Conservation (phyloP, 1,139 yeast genomes). For the Tardiomyces blankii region DNA sequence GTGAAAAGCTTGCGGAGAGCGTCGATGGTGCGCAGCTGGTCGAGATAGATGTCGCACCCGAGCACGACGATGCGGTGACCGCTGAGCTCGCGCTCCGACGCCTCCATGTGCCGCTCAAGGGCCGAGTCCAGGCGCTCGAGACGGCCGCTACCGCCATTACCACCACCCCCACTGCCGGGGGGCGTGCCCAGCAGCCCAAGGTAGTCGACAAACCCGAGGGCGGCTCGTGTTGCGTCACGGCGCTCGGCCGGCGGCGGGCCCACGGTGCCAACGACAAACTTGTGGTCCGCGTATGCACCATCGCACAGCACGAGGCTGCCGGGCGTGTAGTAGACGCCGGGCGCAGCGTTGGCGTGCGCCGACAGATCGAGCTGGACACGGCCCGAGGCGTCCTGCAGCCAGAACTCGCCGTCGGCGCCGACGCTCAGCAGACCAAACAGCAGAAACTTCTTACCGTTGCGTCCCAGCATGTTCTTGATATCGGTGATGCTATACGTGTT, state of each 20-base stretch:
- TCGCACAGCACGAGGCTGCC: constrained; percentile 79
- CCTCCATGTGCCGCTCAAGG: constrained; percentile 42
- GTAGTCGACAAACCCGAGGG: constrained; percentile 71
- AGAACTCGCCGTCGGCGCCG: constrained; percentile 56
- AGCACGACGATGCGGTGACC: constrained; percentile 54
- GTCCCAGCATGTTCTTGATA: constrained; percentile 74
- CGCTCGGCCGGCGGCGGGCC: constrained; percentile 87
- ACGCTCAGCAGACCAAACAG: constrained; percentile 65
- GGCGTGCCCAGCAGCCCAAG: constrained; percentile 44
- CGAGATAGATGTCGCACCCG: constrained; percentile 66
- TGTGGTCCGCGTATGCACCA: constrained; percentile 65
- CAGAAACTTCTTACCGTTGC: constrained; percentile 66
- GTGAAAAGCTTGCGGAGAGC: constrained; percentile 51
- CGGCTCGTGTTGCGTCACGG: constrained; percentile 52
- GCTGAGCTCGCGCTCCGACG: constrained; percentile 43
- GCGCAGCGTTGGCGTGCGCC: constrained; percentile 48
- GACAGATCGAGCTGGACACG: constrained; percentile 58
- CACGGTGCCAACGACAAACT: constrained; percentile 63
- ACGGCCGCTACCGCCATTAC: constrained; percentile 12
- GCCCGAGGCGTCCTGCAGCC: constrained; percentile 75
- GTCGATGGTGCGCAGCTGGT: constrained; percentile 44
- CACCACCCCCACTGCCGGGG: constrained; percentile 22
- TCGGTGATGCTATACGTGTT: constrained; percentile 49
- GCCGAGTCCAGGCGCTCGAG: constrained; percentile 45
- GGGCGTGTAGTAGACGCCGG: constrained; percentile 59